These are phyloP conservation scores for Bruguiera parviflora DNA, from an alignment of 345 rosid genomes.

Conservation along the genomic window DNA sequence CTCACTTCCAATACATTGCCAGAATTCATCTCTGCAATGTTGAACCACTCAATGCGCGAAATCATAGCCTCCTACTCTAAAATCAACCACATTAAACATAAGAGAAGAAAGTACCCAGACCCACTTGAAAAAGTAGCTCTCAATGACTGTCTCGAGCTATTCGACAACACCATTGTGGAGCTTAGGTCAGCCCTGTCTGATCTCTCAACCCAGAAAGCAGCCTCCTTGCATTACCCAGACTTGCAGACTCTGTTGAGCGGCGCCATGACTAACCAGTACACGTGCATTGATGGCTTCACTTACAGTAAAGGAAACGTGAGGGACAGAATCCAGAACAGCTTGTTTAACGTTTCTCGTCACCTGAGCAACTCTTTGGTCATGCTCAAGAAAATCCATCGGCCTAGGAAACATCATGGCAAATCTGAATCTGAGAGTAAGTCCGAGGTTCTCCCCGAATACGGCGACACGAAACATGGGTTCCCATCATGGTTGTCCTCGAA, in stretches of 20 bases:
- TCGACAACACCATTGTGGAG: slow-evolving; percentile 42
- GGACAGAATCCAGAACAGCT: slow-evolving; percentile 36
- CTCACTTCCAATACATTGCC: slow-evolving; percentile 26
- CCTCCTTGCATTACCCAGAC: slow-evolving; percentile 38
- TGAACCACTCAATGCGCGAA: slow-evolving; percentile 51
- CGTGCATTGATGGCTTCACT: slow-evolving; percentile 82
- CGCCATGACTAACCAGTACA: slow-evolving; percentile 84
- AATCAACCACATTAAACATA: slow-evolving; percentile 40
- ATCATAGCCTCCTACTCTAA: slow-evolving; percentile 40
- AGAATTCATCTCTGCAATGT: slow-evolving; percentile 39
- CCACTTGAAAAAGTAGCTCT: slow-evolving; percentile 48
- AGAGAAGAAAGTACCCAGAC: slow-evolving; percentile 17
- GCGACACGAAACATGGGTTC: slow-evolving; percentile 42
- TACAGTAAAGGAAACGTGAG: slow-evolving; percentile 35
- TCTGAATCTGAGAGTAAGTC: slow-evolving; percentile 1
- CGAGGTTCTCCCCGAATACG: slow-evolving; percentile 36
- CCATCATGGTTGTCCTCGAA: slow-evolving; percentile 55
- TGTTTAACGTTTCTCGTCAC: slow-evolving; percentile 53
- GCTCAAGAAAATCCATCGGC: slow-evolving; percentile 56
- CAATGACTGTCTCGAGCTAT: slow-evolving; percentile 62
- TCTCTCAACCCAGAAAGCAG: slow-evolving; percentile 32
- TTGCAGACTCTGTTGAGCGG: slow-evolving; percentile 60
- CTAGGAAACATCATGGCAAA: slow-evolving; percentile 12
- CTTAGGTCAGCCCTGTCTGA: slow-evolving; percentile 41
- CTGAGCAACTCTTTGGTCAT: slow-evolving; percentile 60